Base-by-base conservation (phyloP, 495 filamentous ascomycete genomes). In the Neurospora hispaniola region DNA sequence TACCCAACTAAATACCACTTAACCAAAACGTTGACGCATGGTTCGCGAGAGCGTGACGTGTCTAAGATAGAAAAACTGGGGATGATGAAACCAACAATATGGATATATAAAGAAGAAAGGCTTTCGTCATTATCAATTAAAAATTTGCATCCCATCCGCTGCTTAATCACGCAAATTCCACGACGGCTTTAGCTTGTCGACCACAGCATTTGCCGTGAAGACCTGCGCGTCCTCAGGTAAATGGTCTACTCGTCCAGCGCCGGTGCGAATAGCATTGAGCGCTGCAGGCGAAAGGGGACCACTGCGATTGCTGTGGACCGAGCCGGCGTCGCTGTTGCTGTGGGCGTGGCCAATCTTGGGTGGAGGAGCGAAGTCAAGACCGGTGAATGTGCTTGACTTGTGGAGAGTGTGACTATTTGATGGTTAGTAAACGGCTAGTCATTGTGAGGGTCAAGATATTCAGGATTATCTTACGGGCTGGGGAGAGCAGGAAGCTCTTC, bases 321-420 rank as follows among this genome's bases (percentile, higher is more conserved):
- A 96, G 73, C 95, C 96, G 0, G 93, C 87, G 74, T 98, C 96
- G 77, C 94, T 97, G 76, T 84, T 82, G 71, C 81, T 83, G 70
- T 94, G 93, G 69, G 81, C 82, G 75, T 91, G 48, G 48, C 23
- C 91, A 82, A 97, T 95, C 71, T 92, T 91, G 70, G 91, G 89
- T 48, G 94, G 95, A 38, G 95, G 94, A n/a, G 94, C 94, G 80
- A 99, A 99, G 82, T 98, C 96, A 40, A 99, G 88, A 12, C 84
- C 90, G 3, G 94, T 97, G 79, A 93, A 99, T 5, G 94, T 93
- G 75, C 90, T 88, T 4, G 94, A 97, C 79, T 96, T 97, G 75
- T 93, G 90, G 70, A 99, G 88, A 68, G 90, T 81, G 82, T 98
- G 92, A 23, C 93, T 96, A 74, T 16, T 69, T 11, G 62, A 70